Percentiles rank a stretch among this genome's conserved stretches.
Evolutionary conservation across 441 rosid genomes (phyloP).

Genomic region (Euphorbia celastroides): DNA sequence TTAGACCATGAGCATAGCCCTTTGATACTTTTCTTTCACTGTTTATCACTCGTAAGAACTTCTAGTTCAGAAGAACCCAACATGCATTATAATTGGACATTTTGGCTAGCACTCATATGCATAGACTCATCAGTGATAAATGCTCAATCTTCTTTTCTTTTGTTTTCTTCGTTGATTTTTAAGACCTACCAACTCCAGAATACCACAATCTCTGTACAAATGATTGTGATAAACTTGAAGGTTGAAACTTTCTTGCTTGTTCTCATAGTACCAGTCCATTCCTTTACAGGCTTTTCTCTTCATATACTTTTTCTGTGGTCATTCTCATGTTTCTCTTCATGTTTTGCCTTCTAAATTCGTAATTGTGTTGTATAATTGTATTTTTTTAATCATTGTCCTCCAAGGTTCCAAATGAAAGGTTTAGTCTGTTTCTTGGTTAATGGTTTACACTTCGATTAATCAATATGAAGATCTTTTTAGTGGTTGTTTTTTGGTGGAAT

Average conservation of each 20-base stretch:
- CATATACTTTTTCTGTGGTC: neutral
- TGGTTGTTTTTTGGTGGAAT: too few species aligned
- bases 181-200: neutral
- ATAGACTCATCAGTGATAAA: neutral
- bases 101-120: neutral
- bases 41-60: neutral
- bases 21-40: neutral
- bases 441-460: neutral
- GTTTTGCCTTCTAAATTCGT: neutral
- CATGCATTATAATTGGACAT: neutral
- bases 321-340: neutral
- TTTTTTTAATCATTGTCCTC: neutral
- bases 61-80: neutral
- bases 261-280: neutral
- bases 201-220: neutral
- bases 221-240: too few species aligned
- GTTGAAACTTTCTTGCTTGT: neutral
- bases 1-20: neutral
- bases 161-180: neutral
- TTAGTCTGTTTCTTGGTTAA: neutral
- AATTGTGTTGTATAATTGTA: too few species aligned
- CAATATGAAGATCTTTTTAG: neutral
- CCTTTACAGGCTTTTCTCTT: neutral
- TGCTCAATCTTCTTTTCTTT: neutral
- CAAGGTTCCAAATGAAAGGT: neutral